Evolutionary conservation across 169 alveolate genomes (phyloP).

Genomic region (Sarcocystis neurona): DNA sequence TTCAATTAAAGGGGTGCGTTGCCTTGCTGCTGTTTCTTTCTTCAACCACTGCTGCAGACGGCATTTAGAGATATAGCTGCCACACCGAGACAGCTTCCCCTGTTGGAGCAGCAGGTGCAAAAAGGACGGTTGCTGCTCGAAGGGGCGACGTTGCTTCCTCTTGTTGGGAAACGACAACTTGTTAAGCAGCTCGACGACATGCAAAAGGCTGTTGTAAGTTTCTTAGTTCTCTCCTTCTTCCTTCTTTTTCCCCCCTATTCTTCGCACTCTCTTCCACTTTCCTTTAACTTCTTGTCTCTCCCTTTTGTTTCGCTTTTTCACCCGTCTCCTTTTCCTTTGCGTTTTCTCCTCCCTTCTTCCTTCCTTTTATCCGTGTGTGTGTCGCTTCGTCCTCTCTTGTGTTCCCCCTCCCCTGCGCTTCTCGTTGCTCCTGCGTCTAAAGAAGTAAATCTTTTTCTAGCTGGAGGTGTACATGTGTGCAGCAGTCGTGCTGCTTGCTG

Average conservation of each 20-base stretch:
- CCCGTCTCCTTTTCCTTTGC: not conserved
- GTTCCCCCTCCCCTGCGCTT: too few species aligned
- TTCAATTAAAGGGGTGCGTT: not conserved
- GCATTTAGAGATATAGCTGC: not conserved
- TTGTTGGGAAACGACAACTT: slow-evolving; percentile 49
- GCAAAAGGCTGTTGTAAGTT: slow-evolving; percentile 46
- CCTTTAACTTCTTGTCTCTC: not conserved
- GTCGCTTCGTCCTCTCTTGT: not conserved
- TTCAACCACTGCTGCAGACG: not conserved
- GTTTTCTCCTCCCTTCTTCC: not conserved
- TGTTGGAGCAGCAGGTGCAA: slow-evolving; percentile 54
- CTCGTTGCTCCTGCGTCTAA: too few species aligned
- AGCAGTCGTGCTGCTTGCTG: too few species aligned
- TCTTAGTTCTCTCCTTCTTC: not conserved
- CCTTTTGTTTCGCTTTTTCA: not conserved
- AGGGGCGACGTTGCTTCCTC: slow-evolving; percentile 42
- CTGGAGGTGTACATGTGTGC: too few species aligned
- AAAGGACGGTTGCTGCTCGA: slow-evolving; percentile 45
- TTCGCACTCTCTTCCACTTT: not conserved
- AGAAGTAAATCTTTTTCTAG: too few species aligned
- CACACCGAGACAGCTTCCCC: slow-evolving; percentile 8
- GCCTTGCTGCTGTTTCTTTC: not conserved
- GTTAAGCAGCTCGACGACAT: slow-evolving; percentile 54
- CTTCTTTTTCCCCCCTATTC: not conserved
- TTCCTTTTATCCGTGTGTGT: not conserved